Conservation (phyloP, 2,329 filamentous ascomycete species). For the Bimuria novae-zelandiae region DNA sequence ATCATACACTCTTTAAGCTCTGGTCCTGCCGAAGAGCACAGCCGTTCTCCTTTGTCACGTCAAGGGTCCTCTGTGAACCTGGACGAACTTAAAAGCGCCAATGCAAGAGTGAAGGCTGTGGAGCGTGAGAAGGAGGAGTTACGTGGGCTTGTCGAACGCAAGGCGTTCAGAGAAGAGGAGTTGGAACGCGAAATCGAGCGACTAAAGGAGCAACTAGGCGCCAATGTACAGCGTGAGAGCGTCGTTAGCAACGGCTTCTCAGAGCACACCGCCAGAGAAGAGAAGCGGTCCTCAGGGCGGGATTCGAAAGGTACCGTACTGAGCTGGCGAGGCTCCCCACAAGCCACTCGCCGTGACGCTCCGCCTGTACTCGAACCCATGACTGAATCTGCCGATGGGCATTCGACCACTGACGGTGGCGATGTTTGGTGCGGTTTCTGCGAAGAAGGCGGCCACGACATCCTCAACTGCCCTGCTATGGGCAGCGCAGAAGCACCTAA, state of each 20-base stretch:
- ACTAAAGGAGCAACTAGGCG: constrained; percentile 49
- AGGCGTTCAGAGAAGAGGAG: constrained; percentile 77
- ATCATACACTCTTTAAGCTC: constrained; percentile 95
- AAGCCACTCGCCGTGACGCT: constrained; percentile 33
- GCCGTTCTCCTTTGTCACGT: constrained; percentile 37
- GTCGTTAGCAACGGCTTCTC: constrained; percentile 58
- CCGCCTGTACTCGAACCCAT: constrained; percentile 66
- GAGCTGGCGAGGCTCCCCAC: constrained; percentile 54
- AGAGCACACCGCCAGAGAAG: constrained; percentile 52
- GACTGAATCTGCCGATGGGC: constrained; percentile 66
- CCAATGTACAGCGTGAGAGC: constrained; percentile 56
- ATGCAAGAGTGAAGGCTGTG: constrained; percentile 67
- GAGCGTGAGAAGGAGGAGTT: constrained; percentile 82
- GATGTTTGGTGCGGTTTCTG: constrained; percentile 92
- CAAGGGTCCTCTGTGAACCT: constrained; percentile 32
- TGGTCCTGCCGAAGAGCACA: constrained; percentile 57
- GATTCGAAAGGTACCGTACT: constrained; percentile 71
- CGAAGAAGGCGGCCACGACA: constrained; percentile 88
- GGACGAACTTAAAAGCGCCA: constrained; percentile 61
- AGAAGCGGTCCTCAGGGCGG: constrained; percentile 62
- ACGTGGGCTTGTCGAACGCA: constrained; percentile 72
- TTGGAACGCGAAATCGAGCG: constrained; percentile 79
- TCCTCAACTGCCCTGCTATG: constrained; percentile 92
- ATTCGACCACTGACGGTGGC: constrained; percentile 66
- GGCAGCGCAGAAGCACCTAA: constrained; percentile 56